Evolutionary conservation across 345 rosid genomes (phyloP).

Genomic region (Ceriops tagal): DNA sequence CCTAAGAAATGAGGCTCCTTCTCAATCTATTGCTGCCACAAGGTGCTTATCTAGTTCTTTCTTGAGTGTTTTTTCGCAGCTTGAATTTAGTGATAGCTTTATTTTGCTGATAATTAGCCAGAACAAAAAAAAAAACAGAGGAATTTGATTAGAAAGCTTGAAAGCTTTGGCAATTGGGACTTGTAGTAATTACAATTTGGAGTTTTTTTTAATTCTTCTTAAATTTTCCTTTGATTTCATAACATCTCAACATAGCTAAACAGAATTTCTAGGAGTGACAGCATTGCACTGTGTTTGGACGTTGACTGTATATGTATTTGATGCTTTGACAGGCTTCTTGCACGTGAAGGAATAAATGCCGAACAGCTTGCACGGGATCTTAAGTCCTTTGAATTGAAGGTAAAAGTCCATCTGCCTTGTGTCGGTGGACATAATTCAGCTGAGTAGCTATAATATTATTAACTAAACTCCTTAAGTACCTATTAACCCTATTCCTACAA

Average conservation of each 20-base stretch:
- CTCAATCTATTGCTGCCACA: conserved; percentile 92
- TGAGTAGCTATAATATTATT: too few relatives aligned
- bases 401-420: conserved; percentile 9
- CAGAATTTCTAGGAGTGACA: neutral
- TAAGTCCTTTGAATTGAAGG: conserved; percentile 95
- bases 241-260: neutral
- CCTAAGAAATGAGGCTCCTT: conserved; percentile 81
- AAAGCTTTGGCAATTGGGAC: neutral
- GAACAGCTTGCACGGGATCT: conserved; percentile 97
- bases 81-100: neutral
- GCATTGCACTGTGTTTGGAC: neutral
- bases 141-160: neutral
- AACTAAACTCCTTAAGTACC: too few relatives aligned
- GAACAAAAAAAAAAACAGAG: conserved; percentile 1
- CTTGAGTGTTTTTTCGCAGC: neutral
- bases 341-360: conserved; percentile 94
- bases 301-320: conserved; percentile 1
- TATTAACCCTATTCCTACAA: too few relatives aligned
- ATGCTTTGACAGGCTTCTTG: conserved; percentile 63
- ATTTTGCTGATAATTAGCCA: neutral
- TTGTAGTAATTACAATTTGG: neutral
- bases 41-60: conserved; percentile 42
- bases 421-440: too few relatives aligned
- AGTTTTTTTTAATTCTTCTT: neutral
- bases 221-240: neutral